Evolutionary conservation across 225 moss, liverwort and hornwort species (phyloP), one percentile per base, ranked within the genome.

Genomic region (Climacium dendroides): DNA sequence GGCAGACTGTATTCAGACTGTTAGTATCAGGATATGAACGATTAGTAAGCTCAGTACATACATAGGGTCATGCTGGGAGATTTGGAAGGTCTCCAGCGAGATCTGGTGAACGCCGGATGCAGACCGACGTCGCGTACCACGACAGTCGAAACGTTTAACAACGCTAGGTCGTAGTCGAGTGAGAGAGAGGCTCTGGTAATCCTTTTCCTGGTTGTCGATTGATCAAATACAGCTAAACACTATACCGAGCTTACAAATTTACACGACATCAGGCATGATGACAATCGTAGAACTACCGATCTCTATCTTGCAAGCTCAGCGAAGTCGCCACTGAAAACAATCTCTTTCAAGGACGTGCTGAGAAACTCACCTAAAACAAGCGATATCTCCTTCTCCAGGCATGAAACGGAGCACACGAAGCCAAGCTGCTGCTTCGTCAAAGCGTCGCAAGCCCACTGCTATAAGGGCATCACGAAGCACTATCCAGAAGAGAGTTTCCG

Each of bases 321-420:
- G 53, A 60, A 80, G 14, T 85, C 66, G 84, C 82, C 58, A 65
- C 37, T 80, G 37, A 74, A 55, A 74, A 58, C 52, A 47, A 37
- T 83, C 48, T 81, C 76, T 76, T 39, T 61, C 80, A 60, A 88
- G 71, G 19, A 59, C 19, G 81, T 28, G 59, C 70, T 87, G 26
- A n/a, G 20, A 78, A 60, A 59, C 87, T 89, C 53, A 87, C 79
- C 81, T 74, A 67, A 61, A 60, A 35, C 59, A 43, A 59, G 90
- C 69, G 12, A 63, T 60, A 71, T 47, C 60, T 17, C 39, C n/a
- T 63, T 63, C 74, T 81, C 48, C 82, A 79, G 76, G 60, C 60
- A 87, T 92, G 92, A 88, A 90, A 90, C 76, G 52, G 84, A 90
- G 26, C 67, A 77, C 86, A 62, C 50, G 50, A 70, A 81, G 84